phyloP scores from a whole-genome alignment of 768 basidiomycete species.

The Neoboletus magnificus region DNA sequence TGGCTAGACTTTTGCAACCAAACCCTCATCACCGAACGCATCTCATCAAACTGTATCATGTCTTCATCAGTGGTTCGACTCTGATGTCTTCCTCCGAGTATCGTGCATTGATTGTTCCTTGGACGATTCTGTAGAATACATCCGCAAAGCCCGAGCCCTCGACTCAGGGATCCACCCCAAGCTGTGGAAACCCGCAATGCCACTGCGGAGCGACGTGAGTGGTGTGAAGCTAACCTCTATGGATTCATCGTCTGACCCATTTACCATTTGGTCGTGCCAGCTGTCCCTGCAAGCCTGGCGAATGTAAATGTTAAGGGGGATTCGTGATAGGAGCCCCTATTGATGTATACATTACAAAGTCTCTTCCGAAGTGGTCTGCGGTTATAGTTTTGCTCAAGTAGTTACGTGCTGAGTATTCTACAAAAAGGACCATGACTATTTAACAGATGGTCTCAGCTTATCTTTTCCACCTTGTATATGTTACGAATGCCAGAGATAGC shows the following conservation, averaged over 20 bases:
- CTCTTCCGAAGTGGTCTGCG: too few species aligned
- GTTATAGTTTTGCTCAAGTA: too few species aligned
- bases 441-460: too few species aligned
- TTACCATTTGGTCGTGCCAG: not conserved
- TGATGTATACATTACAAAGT: not conserved
- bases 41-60: not conserved
- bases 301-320: slow-evolving; percentile 12
- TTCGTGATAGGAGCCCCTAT: not conserved
- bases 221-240: too few species aligned
- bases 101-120: not conserved
- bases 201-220: slow-evolving; percentile 17
- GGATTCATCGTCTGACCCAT: not conserved
- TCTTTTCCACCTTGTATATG: too few species aligned
- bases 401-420: too few species aligned
- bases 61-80: slow-evolving; percentile 9
- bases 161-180: slow-evolving; percentile 3
- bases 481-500: too few species aligned
- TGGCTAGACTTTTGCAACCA: not conserved
- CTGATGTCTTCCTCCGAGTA: not conserved
- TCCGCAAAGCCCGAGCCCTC: not conserved
- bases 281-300: slow-evolving; percentile 13
- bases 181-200: slow-evolving; percentile 20
- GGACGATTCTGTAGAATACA: not conserved
- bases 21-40: not conserved
- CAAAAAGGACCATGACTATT: too few species aligned